A percentile compares a stretch with the other conserved stretches of the same genome.
Evolutionary conservation across 2,329 filamentous ascomycete genomes (phyloP).

Genomic region (Coleophoma cylindrospora): DNA sequence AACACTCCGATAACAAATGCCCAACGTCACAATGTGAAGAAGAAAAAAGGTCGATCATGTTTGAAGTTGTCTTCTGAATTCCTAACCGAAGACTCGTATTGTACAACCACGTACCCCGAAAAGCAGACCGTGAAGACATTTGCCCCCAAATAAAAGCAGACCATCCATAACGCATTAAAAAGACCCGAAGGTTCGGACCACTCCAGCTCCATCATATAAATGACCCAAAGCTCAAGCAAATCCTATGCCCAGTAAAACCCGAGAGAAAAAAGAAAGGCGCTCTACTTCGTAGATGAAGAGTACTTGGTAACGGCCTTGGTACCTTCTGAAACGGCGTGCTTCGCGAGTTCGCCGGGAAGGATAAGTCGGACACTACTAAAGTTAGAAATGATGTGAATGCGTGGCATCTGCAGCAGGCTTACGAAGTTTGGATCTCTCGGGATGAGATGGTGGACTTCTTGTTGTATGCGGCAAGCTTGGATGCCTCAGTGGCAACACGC

Average conservation of each 20-base stretch:
- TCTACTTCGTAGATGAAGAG: conserved; percentile 98
- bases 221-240: conserved; percentile 43
- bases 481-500: conserved; percentile 96
- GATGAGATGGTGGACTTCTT: conserved; percentile 99
- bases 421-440: conserved; percentile 97
- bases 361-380: conserved; percentile 75
- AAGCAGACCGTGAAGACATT: conserved; percentile 64
- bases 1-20: too few relatives aligned
- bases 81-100: conserved; percentile 43
- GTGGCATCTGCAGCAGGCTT: conserved; percentile 27
- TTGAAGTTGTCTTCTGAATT: conserved; percentile 26
- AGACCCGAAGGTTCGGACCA: conserved; percentile 23
- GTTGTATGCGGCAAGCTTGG: conserved; percentile 99
- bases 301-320: conserved; percentile 99
- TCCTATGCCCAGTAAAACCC: conserved; percentile 52
- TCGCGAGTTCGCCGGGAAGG: conserved; percentile 96
- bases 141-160: conserved; percentile 58
- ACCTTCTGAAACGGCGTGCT: conserved; percentile 98
- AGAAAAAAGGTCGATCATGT: conserved; percentile 14
- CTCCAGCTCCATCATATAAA: conserved; percentile 23
- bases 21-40: too few relatives aligned
- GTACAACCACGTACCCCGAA: conserved; percentile 67
- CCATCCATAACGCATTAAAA: conserved; percentile 73
- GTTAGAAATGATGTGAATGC: neutral
- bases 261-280: conserved; percentile 35